Evolutionary conservation across 2,329 filamentous ascomycete genomes (phyloP).

Genomic region (Clarireedia hainanense): DNA sequence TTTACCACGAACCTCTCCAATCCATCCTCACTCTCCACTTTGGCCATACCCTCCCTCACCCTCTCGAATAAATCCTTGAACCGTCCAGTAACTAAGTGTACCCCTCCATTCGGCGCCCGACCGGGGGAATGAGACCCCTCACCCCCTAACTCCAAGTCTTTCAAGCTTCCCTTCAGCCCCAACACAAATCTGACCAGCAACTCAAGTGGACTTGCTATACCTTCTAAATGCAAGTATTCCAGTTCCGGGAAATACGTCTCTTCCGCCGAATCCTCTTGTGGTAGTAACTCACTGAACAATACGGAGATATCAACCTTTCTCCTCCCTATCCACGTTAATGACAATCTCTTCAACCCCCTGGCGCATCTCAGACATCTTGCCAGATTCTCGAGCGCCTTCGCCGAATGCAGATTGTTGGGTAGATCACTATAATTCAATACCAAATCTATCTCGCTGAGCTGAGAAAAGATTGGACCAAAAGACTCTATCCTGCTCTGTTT

Average conservation of each 20-base stretch:
- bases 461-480: constrained; percentile 13
- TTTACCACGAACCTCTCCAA: constrained; percentile 38
- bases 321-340: no score
- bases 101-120: constrained; percentile 36
- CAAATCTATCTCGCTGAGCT: constrained; percentile 15
- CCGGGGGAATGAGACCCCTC: constrained; percentile 33
- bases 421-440: constrained; percentile 19
- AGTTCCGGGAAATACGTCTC: background rate
- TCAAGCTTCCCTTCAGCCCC: constrained; percentile 28
- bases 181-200: background rate
- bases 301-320: background rate
- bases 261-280: no score
- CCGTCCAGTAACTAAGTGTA: constrained; percentile 38
- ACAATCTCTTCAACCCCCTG: constrained; percentile 12
- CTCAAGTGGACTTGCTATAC: background rate
- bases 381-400: constrained; percentile 16
- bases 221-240: background rate
- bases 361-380: constrained; percentile 14
- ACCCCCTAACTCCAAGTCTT: constrained; percentile 37
- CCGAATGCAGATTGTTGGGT: background rate
- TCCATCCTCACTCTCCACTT: constrained; percentile 22
- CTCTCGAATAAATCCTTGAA: constrained; percentile 37
- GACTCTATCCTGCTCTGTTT: constrained; percentile 9
- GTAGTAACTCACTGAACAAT: no score
- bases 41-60: constrained; percentile 27